Conservation (phyloP, 2,329 filamentous ascomycete genomes). For the Fusarium globosum region DNA sequence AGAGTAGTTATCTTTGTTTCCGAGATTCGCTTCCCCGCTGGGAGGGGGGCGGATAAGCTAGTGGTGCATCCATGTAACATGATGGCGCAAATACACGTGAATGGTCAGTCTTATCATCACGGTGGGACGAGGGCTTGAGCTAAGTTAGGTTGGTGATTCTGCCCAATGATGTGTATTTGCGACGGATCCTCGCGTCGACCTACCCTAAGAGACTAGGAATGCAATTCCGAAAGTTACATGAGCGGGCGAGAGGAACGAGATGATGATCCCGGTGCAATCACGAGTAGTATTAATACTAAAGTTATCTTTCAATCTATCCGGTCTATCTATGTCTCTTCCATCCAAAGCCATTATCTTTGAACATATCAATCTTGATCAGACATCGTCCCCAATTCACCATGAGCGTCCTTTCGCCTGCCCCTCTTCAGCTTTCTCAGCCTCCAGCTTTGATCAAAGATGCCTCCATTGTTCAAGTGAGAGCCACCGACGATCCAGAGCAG, state of each 20-base stretch:
- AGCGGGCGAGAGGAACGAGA: not conserved
- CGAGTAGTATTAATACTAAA: not conserved
- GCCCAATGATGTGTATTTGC: not conserved
- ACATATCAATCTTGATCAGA: no score
- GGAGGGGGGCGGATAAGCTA: not conserved
- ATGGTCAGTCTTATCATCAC: not conserved
- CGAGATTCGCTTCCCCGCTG: not conserved
- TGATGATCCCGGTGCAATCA: accelerated
- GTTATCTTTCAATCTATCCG: not conserved
- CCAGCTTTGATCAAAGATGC: not conserved
- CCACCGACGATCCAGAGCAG: not conserved
- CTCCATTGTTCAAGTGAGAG: not conserved
- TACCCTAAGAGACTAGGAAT: not conserved
- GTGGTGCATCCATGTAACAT: not conserved
- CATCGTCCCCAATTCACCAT: not conserved
- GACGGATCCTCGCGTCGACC: not conserved
- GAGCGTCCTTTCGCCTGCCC: not conserved
- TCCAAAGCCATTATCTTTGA: not conserved
- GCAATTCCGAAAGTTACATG: not conserved
- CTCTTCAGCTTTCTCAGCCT: not conserved
- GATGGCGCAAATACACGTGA: slow-evolving; percentile 2
- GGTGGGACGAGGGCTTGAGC: not conserved
- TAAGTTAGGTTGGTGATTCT: not conserved
- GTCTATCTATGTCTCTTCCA: accelerated
- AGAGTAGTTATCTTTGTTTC: not conserved